These are phyloP conservation scores for Seiridium unicorne DNA, from an alignment of 2,329 filamentous ascomycete genomes.

Conservation along the genomic window DNA sequence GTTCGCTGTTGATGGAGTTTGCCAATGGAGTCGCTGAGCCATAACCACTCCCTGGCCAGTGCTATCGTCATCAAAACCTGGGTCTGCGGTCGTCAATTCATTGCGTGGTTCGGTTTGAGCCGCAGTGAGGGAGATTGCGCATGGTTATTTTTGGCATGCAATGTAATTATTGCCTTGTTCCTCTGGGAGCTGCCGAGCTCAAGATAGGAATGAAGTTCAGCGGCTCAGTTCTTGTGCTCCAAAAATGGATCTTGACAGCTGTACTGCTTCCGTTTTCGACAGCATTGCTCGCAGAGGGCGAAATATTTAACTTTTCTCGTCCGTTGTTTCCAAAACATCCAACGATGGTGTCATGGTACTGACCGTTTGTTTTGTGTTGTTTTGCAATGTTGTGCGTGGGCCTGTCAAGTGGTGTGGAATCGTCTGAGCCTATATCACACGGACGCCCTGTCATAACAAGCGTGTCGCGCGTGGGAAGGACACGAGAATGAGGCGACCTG, in stretches of 20 bases:
- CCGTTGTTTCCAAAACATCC: constrained; percentile 1
- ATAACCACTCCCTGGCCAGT: not conserved
- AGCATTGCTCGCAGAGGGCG: not conserved
- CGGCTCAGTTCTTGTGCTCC: not conserved
- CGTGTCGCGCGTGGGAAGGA: not conserved
- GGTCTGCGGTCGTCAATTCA: not conserved
- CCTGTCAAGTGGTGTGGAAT: not conserved
- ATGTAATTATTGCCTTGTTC: not conserved
- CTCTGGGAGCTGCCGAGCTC: not conserved
- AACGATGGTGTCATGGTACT: not conserved
- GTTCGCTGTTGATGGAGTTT: constrained; percentile 4
- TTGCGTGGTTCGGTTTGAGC: not conserved
- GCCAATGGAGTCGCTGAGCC: not conserved
- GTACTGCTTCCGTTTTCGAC: not conserved
- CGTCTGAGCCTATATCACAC: not conserved
- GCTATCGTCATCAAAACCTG: not conserved
- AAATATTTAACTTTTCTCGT: not conserved
- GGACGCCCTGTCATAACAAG: not conserved
- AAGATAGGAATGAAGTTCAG: not conserved
- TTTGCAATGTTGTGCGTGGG: not conserved
- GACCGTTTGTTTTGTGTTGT: not conserved
- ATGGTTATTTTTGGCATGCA: not conserved
- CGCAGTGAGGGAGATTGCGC: not conserved
- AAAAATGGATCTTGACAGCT: not conserved
- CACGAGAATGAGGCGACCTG: not conserved